Evolutionary conservation across 2,329 filamentous ascomycete genomes (phyloP).

Genomic region (Chrysoporthe deuterocubensis): DNA sequence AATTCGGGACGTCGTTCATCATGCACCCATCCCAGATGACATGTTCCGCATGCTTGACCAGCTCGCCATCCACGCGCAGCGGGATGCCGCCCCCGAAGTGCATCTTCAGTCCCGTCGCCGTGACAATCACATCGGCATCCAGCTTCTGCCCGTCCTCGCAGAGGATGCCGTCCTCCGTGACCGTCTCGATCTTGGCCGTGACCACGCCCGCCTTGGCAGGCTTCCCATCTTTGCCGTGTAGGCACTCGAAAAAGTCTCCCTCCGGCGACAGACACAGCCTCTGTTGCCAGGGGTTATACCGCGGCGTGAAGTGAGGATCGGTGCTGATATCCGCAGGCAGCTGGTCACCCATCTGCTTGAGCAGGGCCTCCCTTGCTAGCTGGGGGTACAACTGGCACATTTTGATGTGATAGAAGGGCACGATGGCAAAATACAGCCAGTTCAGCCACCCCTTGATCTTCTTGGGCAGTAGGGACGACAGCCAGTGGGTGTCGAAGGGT

Average conservation of each 20-base stretch:
- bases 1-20: conserved; percentile 66
- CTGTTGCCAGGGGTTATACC: conserved; percentile 62
- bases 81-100: conserved; percentile 17
- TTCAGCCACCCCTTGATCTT: conserved; percentile 48
- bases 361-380: conserved; percentile 64
- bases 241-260: conserved; percentile 50
- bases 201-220: conserved; percentile 43
- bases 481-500: conserved; percentile 60
- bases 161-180: conserved; percentile 48
- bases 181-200: conserved; percentile 50
- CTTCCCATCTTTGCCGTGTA: conserved; percentile 40
- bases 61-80: conserved; percentile 15
- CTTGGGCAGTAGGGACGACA: conserved; percentile 59
- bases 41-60: conserved; percentile 8
- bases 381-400: conserved; percentile 65
- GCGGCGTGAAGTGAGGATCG: conserved; percentile 35
- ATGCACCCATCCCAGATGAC: conserved; percentile 60
- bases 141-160: conserved; percentile 50
- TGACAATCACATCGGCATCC: conserved; percentile 65
- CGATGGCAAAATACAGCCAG: conserved; percentile 25
- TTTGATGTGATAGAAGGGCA: not conserved
- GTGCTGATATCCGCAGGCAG: conserved; percentile 59
- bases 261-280: conserved; percentile 63
- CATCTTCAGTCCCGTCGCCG: conserved; percentile 57
- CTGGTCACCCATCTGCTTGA: conserved; percentile 58